phyloP scores from a whole-genome alignment of 192 early-diverging fungal species.

The Lunasporangiospora selenospora region DNA sequence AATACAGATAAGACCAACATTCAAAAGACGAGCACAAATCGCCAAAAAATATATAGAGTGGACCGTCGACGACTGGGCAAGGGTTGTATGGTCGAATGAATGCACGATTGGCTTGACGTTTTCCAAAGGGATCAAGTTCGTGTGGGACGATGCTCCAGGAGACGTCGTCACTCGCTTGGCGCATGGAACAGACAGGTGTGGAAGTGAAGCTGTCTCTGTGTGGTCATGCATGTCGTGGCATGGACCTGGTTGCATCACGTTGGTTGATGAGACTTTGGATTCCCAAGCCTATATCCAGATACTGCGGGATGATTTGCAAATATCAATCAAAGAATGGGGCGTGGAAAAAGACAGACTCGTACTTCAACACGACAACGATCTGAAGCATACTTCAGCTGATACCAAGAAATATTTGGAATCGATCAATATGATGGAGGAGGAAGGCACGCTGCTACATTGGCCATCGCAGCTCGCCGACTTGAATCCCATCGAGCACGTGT shows the following conservation, averaged over 20 bases:
- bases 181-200: constrained; percentile 26
- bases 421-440: constrained; percentile 3
- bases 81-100: constrained; percentile 11
- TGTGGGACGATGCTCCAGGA: constrained; percentile 14
- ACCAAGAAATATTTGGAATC: constrained; percentile 14
- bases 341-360: constrained; percentile 9
- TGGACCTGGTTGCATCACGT: constrained; percentile 11
- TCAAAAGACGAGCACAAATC: background rate
- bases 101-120: constrained; percentile 16
- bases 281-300: constrained; percentile 19
- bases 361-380: constrained; percentile 51
- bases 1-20: background rate
- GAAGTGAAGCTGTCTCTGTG: constrained; percentile 3
- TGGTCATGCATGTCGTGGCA: constrained; percentile 21
- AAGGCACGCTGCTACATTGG: constrained; percentile 14
- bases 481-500: constrained; percentile 19
- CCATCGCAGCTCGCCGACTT: constrained; percentile 11
- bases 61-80: constrained; percentile 17
- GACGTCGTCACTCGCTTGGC: background rate
- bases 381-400: constrained; percentile 35
- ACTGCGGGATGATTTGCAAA: constrained; percentile 9
- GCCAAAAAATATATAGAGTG: constrained; percentile 21
- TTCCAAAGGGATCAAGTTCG: constrained; percentile 8
- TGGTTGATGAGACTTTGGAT: constrained; percentile 20
- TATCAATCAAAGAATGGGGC: constrained; percentile 16